Evolutionary conservation across 2,329 filamentous ascomycete genomes (phyloP), one percentile per base, ranked within the genome.

Genomic region (Paecilomyces variotii): DNA sequence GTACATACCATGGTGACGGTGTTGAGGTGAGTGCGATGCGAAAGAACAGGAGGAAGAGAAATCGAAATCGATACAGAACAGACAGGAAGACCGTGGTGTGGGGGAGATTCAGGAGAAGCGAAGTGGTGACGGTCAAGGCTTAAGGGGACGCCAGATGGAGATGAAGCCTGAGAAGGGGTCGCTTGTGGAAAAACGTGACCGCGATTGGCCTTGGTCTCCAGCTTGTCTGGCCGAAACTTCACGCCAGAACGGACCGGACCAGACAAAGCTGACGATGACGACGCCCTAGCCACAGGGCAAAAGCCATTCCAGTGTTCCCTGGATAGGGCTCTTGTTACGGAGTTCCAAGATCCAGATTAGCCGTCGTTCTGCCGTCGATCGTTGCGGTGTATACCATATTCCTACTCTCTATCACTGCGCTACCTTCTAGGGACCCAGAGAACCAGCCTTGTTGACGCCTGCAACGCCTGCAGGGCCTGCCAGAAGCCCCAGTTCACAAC

Each of bases 1-100:
- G 51, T 19, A 55, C 67, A 60, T 70, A 72, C 71, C 71, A 74
- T 74, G 63, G 59, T 72, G 65, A 63, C 62, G 62, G 53, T 61
- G 50, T 58, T 56, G n/a, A 58, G 53, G 34, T 53, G 30, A 51
- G 53, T 10, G 34, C 53, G 45, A 39, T n/a, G 56, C 39, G 49
- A 58, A 53, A 50, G 35, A 60, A 45, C 55, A 57, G 56, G 53
- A 49, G 56, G 51, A 60, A 56, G 56, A 56, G n/a, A 51, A 53
- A 1, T 19, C 19, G 25, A 57, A 49, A 52, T 9, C 26, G 54
- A 60, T 61, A 63, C 58, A 45, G 56, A 56, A 57, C 53, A 55
- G 61, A 49, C 57, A 60, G 61, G 60, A 57, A 59, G 56, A 63
- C 56, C 58, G 57, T 56, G 59, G 63, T 52, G 60, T 51, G 58